Evolutionary conservation across 805 yeast genomes (phyloP).

Genomic region (Phaffomyces opuntiae): DNA sequence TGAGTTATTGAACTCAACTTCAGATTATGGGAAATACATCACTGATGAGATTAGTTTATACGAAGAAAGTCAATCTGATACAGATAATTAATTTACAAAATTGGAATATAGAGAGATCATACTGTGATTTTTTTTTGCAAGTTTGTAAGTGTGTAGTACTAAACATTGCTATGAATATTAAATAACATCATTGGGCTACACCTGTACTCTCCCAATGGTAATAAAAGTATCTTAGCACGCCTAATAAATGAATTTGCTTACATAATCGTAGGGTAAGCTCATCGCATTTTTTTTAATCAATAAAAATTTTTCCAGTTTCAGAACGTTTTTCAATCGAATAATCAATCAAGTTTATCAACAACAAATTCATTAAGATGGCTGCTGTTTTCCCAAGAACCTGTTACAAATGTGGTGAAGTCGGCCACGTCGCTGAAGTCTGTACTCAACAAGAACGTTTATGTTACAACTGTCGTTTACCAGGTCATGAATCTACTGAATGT

Average conservation of each 20-base stretch:
- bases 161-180: no score
- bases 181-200: no score
- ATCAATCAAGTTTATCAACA: background rate
- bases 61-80: background rate
- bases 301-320: no score
- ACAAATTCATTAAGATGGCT: slow-evolving; percentile 15
- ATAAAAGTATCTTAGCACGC: no score
- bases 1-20: slow-evolving; percentile 37
- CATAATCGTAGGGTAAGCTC: no score
- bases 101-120: no score
- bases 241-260: no score
- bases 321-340: background rate
- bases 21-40: slow-evolving; percentile 38
- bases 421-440: slow-evolving; percentile 87
- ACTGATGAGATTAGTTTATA: slow-evolving; percentile 15
- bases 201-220: no score
- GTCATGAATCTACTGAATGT: slow-evolving; percentile 86
- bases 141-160: no score
- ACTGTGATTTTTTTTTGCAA: no score
- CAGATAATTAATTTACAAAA: no score
- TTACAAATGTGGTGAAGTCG: slow-evolving; percentile 88
- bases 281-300: no score
- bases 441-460: slow-evolving; percentile 78
- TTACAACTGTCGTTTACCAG: slow-evolving; percentile 87
- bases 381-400: slow-evolving; percentile 62